These are phyloP conservation scores for Agarophyton chilense DNA, from an alignment of 23 red algal genomes.

Conservation along the genomic window DNA sequence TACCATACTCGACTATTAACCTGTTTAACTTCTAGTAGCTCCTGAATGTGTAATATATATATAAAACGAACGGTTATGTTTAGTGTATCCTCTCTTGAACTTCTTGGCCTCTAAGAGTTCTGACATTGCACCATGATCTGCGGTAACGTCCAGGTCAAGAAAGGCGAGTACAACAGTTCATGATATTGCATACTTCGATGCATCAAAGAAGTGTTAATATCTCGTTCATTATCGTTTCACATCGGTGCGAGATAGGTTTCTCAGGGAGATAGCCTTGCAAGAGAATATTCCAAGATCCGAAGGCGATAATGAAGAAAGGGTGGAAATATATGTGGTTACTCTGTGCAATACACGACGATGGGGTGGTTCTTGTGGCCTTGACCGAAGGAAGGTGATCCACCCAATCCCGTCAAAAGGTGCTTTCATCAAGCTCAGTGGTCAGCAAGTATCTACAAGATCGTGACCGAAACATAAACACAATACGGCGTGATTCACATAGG, in stretches of 20 bases:
- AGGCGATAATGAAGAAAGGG: neutral
- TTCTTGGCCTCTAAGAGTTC: neutral
- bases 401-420: constrained; percentile 7
- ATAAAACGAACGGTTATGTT: neutral
- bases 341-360: constrained; percentile 7
- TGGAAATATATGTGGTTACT: neutral
- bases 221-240: neutral
- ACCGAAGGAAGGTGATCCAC: neutral
- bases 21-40: neutral
- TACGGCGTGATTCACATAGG: neutral
- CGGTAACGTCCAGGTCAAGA: too few relatives aligned
- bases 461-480: constrained; percentile 21
- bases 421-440: constrained; percentile 1
- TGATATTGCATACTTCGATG: neutral
- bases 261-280: neutral
- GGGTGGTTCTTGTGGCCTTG: neutral
- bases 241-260: neutral
- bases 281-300: neutral
- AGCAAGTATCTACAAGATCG: constrained; percentile 25
- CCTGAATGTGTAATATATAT: neutral
- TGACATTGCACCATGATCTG: too few relatives aligned
- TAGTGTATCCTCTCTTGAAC: neutral
- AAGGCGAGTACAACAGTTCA: neutral
- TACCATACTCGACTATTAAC: constrained; percentile 20
- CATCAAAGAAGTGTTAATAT: neutral